Evolutionary conservation across 2,329 filamentous ascomycete genomes (phyloP).

Genomic region (Pseudogymnoascus sp.): DNA sequence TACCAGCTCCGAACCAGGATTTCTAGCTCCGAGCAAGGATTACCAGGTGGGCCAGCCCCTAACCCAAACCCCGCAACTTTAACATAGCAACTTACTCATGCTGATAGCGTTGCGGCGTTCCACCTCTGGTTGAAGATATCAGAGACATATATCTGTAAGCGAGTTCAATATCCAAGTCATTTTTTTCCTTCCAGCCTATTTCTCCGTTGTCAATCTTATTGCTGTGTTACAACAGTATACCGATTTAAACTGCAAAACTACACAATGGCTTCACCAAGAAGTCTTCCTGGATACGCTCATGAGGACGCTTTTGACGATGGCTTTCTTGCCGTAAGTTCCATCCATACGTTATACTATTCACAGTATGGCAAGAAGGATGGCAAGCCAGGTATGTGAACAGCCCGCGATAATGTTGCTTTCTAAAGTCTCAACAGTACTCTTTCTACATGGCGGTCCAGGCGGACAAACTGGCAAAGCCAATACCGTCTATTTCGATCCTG

Average conservation of each 20-base stretch:
- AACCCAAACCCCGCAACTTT: background rate
- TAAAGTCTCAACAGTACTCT: constrained; percentile 26
- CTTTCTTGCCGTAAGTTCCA: constrained; percentile 28
- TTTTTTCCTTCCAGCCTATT: background rate
- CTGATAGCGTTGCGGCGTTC: background rate
- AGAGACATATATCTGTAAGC: background rate
- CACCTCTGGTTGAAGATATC: background rate
- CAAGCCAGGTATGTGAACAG: constrained; percentile 29
- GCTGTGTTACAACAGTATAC: background rate
- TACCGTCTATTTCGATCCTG: constrained; percentile 37
- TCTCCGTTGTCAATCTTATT: background rate
- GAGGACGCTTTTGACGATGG: constrained; percentile 29
- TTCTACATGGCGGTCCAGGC: constrained; percentile 37
- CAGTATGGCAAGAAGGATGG: constrained; percentile 34
- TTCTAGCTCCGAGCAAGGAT: background rate
- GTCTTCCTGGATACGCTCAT: constrained; percentile 25
- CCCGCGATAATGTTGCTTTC: background rate
- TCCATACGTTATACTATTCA: constrained; percentile 33
- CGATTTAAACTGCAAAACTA: background rate
- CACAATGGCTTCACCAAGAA: constrained; percentile 7
- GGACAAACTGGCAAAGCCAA: constrained; percentile 29
- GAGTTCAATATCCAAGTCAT: background rate
- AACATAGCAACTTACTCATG: background rate
- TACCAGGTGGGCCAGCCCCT: background rate
- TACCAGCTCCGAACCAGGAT: background rate